Base-by-base conservation (phyloP, 208 protist species). In the Angomonas ambiguus region DNA sequence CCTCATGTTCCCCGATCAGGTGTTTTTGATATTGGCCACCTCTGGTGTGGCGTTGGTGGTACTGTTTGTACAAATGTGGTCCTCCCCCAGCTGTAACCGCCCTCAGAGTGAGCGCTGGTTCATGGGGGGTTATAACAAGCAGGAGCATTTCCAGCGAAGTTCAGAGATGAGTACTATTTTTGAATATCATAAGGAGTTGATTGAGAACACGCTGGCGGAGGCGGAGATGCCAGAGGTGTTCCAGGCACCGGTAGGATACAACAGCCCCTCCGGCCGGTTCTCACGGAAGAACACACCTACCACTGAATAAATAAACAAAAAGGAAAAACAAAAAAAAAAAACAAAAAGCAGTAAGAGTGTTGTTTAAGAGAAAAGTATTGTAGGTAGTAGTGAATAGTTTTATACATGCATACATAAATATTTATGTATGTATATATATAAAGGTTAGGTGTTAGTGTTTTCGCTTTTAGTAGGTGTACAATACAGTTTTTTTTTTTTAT, bases 151-250 rank as follows among this genome's bases (percentile, higher is more conserved):
- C 27, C 58, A 27, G 10, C 58, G 35, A 6, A 32, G 88, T 64
- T 73, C 83, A 41, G 82, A 87, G 53, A 95, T 95, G 87, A 70
- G 62, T 22, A 49, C 55, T 27, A 84, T 95, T 25, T 83, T 93
- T 51, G 85, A 82, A 10, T 63, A 71, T 30, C 90, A 93, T 67
- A 78, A 67, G 41, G 78, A 89, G 22, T 72, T 73, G 27, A 76
- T 91, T 48, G 76, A 85, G 33, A 89, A 85, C 32, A 27, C 34
- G 2, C 10, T 51, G n/a, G 58, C 25, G 28, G 20, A 51, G 58
- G 38, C 28, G 34, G 75, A 76, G 33, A 65, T 51, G 24, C 89
- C 86, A 11, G 74, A 71, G 18, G 82, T 93, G 48, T 83, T 92
- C 55, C 68, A 48, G 27, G 74, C 82, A 10, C 83, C 80, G 1